These are phyloP conservation scores for Omphalotus olearius DNA, from an alignment of 1,284 basidiomycete species.

Conservation along the genomic window DNA sequence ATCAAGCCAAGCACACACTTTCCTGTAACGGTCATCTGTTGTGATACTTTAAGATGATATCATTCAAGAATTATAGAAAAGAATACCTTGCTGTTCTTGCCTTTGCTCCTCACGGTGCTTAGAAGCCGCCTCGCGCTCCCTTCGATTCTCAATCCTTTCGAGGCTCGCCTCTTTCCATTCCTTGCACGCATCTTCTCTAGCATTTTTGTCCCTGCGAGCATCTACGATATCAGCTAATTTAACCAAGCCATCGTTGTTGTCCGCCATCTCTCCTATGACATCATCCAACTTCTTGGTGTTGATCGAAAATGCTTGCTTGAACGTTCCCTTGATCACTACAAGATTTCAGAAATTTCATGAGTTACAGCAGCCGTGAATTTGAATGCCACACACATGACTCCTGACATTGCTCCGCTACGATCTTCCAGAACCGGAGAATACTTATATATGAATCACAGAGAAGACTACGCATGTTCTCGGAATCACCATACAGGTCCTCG, in stretches of 20 bases:
- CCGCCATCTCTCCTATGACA: constrained; percentile 16
- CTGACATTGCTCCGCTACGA: constrained; percentile 20
- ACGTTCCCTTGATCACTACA: constrained; percentile 4
- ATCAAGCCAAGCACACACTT: constrained; percentile 11
- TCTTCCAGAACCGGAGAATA: constrained; percentile 21
- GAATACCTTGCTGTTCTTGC: constrained; percentile 12
- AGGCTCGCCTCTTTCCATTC: background rate
- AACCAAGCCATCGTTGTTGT: constrained; percentile 13
- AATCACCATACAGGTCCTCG: constrained; percentile 17
- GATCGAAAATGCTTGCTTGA: constrained; percentile 11
- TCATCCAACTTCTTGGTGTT: constrained; percentile 15
- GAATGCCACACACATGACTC: constrained; percentile 9
- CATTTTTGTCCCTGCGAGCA: constrained; percentile 7
- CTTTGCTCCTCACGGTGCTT: constrained; percentile 8
- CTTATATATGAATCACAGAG: constrained; percentile 18
- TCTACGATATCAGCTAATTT: constrained; percentile 15
- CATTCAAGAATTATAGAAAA: background rate
- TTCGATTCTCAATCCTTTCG: constrained; percentile 1
- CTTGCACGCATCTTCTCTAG: background rate
- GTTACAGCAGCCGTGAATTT: background rate
- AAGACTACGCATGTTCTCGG: constrained; percentile 13
- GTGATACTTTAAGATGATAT: background rate
- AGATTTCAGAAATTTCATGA: background rate
- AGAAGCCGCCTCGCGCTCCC: background rate
- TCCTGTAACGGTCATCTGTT: constrained; percentile 12